Evolutionary conservation across 2,329 filamentous ascomycete species (phyloP), one percentile per base, ranked within the genome.

Genomic region (Penicillium sp.): DNA sequence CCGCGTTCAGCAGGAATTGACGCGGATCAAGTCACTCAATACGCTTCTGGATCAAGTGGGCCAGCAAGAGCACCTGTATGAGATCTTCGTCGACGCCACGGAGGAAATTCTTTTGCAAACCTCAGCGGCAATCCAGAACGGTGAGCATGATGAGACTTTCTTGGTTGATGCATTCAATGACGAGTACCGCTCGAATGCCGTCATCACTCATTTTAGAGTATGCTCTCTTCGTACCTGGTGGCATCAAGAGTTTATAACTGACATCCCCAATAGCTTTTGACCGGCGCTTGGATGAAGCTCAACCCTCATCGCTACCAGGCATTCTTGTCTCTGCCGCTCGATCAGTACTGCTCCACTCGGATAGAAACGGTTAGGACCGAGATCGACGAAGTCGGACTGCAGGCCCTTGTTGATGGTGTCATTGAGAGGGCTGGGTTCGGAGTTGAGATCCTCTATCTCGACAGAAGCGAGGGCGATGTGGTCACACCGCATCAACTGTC

Each of bases 381-480:
- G 69, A 94, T 97, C 48, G 93, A 98, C 54, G 83, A 96, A 56
- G 72, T 95, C n/a, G 87, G 87, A 29, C 76, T 97, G 47, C 80
- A 80, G 44, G 80, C 87, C 2, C 73, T 97, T 34, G 79, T 84
- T 47, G 83, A 91, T 48, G 78, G 88, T 17, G 75, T 97, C 3
- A 79, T 97, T 48, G 84, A 87, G 58, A 86, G 85, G 6, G 83
- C 83, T 34, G 81, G 82, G 11, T 80, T 96, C 48, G 81, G 83
- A 4, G 78, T 97, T 14, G 88, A 96, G 60, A 86, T 97, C 47
- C 81, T 88, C 38, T 96, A 97, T 61, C 79, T 98, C 7, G 93
- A 97, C 62, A 81, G 88, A 54, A 95, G 86, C 56, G 74, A 81
- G 31, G 90, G 89, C 13, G 76, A 78, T 32, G 77, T 86, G 55